Evolutionary conservation across 352 stramenopile species (phyloP), one percentile per base, ranked within the genome.

Genomic region (Blastocystis sp.): DNA sequence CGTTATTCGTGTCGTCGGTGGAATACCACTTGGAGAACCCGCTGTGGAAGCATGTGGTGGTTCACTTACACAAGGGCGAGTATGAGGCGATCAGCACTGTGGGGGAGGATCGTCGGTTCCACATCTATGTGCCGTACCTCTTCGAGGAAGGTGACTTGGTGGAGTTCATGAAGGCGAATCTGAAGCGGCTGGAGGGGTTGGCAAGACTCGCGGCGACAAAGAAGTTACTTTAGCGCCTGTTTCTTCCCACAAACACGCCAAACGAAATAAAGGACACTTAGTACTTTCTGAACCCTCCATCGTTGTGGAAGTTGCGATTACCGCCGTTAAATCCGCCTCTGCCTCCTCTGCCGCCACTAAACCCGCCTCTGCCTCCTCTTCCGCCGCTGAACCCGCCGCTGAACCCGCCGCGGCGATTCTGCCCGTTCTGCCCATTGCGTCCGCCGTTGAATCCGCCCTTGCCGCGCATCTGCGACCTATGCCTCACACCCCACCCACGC

Each of bases 341-440:
- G 82, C 91, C 88, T 2, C 90, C 69, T 21, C 91, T 80, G 71
- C 90, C 65, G 53, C 91, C 40, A 64, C 43, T 38, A n/a, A 41
- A 17, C n/a, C 90, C 64, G 38, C 87, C 67, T 82, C 91, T 84
- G 80, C 92, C 74, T 56, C 92, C 89, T 41, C 91, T 74, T 60
- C 91, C 70, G 43, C 62, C 28, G 89, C 43, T 88, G 76, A 90
- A 65, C 56, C 91, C 70, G 43, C 62, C 28, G 89, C 43, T 88
- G 76, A 90, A 65, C 56, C 92, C 90, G 61, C 88, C 88, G 74
- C 89, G 66, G 45, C 92, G 89, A 52, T 92, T 89, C 56, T 91
- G 89, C 38, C 90, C 90, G 70, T 92, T 91, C 48, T 69, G 52
- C 48, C 78, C 62, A 38, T 82, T 89, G 48, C 89, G 48, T 19